Percentiles rank a stretch among this genome's conserved stretches.
These are phyloP conservation scores for Endotrypanum monterogeii DNA, from an alignment of 208 protist species.

Conservation along the genomic window DNA sequence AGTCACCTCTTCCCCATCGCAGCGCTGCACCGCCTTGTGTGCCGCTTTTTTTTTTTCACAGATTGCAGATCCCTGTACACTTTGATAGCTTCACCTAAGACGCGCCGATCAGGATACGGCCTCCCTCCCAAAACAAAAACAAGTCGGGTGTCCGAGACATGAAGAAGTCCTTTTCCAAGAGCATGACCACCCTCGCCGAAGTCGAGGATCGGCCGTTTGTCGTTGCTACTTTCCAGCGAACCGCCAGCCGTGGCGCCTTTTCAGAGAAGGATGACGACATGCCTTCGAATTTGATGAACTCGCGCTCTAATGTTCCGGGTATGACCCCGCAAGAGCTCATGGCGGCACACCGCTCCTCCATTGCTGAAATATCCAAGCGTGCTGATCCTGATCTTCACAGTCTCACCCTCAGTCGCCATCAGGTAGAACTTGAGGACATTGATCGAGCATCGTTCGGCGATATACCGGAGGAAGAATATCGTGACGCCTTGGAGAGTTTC, in stretches of 20 bases:
- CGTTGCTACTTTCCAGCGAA: conserved; percentile 53
- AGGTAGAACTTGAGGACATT: conserved; percentile 49
- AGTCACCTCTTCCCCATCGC: not conserved
- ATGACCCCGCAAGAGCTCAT: conserved; percentile 69
- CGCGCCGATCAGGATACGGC: too few species aligned
- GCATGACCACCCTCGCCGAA: conserved; percentile 18
- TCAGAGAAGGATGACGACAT: conserved; percentile 34
- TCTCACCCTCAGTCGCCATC: conserved; percentile 75
- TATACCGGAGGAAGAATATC: conserved; percentile 43
- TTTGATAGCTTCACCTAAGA: too few species aligned
- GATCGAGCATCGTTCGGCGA: conserved; percentile 24
- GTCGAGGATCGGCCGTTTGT: conserved; percentile 32
- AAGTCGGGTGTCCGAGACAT: conserved; percentile 5
- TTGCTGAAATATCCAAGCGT: conserved; percentile 43
- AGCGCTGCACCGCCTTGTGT: not conserved
- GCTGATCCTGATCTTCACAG: conserved; percentile 54
- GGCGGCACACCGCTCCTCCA: conserved; percentile 51
- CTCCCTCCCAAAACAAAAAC: too few species aligned
- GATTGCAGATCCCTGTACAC: not conserved
- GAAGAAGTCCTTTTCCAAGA: conserved; percentile 5
- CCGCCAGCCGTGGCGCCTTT: conserved; percentile 11
- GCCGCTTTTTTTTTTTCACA: not conserved
- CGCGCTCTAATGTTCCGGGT: conserved; percentile 59
- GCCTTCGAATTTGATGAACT: conserved; percentile 44
- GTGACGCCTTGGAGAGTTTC: conserved; percentile 47